These are phyloP conservation scores for Ophiorrhiza pumila DNA, from an alignment of 257 asterid species.

Conservation along the genomic window DNA sequence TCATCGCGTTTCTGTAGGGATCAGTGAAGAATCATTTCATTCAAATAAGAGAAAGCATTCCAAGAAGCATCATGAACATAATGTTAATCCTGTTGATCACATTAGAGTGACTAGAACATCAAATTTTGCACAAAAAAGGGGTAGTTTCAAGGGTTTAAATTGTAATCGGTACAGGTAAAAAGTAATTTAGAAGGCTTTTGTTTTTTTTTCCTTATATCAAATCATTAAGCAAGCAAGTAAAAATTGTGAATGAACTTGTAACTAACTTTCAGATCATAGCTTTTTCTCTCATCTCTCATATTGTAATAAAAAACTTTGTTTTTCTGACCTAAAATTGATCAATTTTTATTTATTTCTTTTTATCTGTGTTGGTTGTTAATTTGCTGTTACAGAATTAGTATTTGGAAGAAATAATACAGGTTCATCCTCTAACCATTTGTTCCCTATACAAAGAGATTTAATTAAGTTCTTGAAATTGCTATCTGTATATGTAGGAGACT, in stretches of 20 bases:
- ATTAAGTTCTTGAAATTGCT: no score
- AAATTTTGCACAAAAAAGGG: constrained; percentile 41
- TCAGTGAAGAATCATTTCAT: constrained; percentile 24
- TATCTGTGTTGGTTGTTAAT: no score
- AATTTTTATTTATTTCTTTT: no score
- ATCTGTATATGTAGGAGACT: no score
- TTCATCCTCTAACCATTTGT: no score
- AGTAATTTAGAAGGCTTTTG: background rate
- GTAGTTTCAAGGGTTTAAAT: constrained; percentile 25
- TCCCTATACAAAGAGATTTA: no score
- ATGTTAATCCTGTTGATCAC: constrained; percentile 32
- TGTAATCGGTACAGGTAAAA: constrained; percentile 22
- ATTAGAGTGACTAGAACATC: constrained; percentile 48
- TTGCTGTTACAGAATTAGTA: no score
- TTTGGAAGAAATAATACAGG: no score
- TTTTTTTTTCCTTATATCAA: no score
- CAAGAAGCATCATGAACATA: constrained; percentile 23
- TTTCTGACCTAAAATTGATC: no score
- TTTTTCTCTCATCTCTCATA: no score
- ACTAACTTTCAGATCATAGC: background rate
- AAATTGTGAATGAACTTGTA: background rate
- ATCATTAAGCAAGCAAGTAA: background rate
- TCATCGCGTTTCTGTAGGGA: constrained; percentile 32
- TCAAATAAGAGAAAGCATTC: constrained; percentile 19
- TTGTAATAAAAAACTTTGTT: no score